A percentile compares a stretch with the other conserved stretches of the same genome.
Conservation (phyloP, 2,329 filamentous ascomycete genomes). For the Penicillium italicum region DNA sequence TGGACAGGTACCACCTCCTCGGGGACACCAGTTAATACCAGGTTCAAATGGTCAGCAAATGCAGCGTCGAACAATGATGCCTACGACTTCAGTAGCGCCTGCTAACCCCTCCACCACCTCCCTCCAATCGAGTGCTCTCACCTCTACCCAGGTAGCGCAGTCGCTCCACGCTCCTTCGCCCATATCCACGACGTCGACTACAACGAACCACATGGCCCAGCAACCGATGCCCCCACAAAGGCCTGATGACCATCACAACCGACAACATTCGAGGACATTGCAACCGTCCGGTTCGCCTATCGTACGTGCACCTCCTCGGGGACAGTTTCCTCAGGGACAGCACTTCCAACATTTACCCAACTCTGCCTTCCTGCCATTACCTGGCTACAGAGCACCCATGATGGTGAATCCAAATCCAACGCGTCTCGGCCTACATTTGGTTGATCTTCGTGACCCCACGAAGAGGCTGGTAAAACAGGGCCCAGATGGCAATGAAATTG, state of each 20-base stretch:
- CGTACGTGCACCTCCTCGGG: background rate
- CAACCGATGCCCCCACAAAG: background rate
- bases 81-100: background rate
- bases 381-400: conserved; percentile 11
- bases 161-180: background rate
- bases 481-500: conserved; percentile 14
- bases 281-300: background rate
- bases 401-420: conserved; percentile 16
- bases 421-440: conserved; percentile 51
- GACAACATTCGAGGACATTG: background rate
- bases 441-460: conserved; percentile 53
- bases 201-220: background rate
- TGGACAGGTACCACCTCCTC: background rate
- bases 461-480: conserved; percentile 33
- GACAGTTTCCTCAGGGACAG: background rate
- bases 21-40: background rate
- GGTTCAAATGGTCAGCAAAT: background rate
- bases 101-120: background rate
- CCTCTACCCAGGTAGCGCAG: background rate
- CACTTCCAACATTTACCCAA: background rate
- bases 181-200: background rate
- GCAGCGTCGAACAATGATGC: background rate
- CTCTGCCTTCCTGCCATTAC: conserved; percentile 12
- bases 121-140: background rate
- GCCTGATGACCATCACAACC: background rate